Base-by-base conservation (phyloP, 108 stramenopile species). In the Cyclostephanos tholiformis region DNA sequence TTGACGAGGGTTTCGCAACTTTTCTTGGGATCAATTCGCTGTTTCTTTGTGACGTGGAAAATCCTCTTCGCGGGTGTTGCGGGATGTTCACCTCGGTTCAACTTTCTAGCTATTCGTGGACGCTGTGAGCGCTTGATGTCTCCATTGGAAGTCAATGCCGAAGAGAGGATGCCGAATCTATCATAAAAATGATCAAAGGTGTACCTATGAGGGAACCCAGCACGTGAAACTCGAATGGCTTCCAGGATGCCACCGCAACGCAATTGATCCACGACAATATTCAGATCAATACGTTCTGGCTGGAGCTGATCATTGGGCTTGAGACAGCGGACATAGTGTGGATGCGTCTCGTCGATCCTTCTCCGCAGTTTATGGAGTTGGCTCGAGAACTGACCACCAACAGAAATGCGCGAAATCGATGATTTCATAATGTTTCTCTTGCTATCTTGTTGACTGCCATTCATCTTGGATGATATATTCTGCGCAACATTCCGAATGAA, bases 261-360 rank as follows among this genome's bases (percentile, higher is more conserved):
- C 14, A 99, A 78, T 84, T 99, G 98, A 44, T 97, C 97, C 4
- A 91, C 95, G 72, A 97, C 88, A 19, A 91, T 74, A 36, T 68
- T 60, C 6, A 87, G 67, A 62, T 95, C 84, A 65, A 97, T 93
- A 49, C 72, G 70, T 56, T 86, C 56, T 1, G 94, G 91, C 41
- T 85, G 77, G 48, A 95, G 76, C 25, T 90, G 84, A 64, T 97
- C 96, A 71, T 99, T 99, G 56, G 99, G 98, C 84, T 99, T 99
- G 49, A 99, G 85, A 84, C 99, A 99, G 23, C 99, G 97, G 29
- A 99, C 89, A 56, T 97, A 99, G 82, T 99, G 99, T 0, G 99
- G 99, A n/a, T 86, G 87, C 0, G 98, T 99, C 19, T 73, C 75
- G 63, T 97, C 95, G 56, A 99, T 92, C 6, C 92, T 89, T 27